A percentile compares a stretch with the other conserved stretches of the same genome.
These are phyloP conservation scores for Glycine tomentella DNA, from an alignment of 306 rosid species.

Conservation along the genomic window DNA sequence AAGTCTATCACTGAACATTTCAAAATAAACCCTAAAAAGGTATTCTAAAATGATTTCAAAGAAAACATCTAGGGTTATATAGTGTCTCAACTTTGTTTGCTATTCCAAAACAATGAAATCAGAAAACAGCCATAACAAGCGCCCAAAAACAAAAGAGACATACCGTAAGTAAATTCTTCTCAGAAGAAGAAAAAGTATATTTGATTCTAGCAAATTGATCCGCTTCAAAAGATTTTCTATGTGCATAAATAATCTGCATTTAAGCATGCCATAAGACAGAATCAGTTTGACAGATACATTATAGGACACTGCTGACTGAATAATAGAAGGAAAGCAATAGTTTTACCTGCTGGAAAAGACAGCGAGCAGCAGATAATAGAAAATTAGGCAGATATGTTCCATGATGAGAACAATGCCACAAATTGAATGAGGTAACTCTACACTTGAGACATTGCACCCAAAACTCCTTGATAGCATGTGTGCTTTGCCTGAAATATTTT, in stretches of 20 bases:
- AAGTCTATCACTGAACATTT: no score
- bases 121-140: background rate
- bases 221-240: conserved; percentile 69
- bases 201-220: conserved; percentile 61
- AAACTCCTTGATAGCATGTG: conserved; percentile 62
- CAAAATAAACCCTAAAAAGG: no score
- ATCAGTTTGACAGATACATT: conserved; percentile 22
- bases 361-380: conserved; percentile 68
- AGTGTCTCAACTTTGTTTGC: background rate
- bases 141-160: background rate
- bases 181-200: conserved; percentile 54
- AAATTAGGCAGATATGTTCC: conserved; percentile 60
- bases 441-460: conserved; percentile 62
- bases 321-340: background rate
- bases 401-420: conserved; percentile 67
- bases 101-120: background rate
- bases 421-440: conserved; percentile 67
- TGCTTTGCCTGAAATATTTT: conserved; percentile 58
- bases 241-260: conserved; percentile 78
- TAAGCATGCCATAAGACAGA: conserved; percentile 22
- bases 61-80: background rate
- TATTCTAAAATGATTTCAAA: background rate
- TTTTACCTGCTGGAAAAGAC: conserved; percentile 84
- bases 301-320: background rate
- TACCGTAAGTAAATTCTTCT: conserved; percentile 53